These are phyloP conservation scores for Nepenthes alata DNA, from an alignment of 179 eudicot species.

Conservation along the genomic window DNA sequence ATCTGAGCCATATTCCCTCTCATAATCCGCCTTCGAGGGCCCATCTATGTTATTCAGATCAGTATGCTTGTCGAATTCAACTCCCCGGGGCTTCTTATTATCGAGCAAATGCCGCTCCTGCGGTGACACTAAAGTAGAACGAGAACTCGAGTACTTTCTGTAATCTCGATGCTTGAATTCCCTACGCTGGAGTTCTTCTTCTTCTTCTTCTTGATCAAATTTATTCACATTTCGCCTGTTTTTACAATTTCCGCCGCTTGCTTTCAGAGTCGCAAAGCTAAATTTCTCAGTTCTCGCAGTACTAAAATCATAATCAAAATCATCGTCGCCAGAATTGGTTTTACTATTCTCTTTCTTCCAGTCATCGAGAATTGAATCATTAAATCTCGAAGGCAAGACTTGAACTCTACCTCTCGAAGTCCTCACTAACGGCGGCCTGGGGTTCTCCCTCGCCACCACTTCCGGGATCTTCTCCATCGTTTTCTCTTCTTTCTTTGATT, in stretches of 20 bases:
- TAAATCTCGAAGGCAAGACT: conserved; percentile 82
- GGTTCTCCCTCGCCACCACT: conserved; percentile 16
- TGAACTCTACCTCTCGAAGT: conserved; percentile 88
- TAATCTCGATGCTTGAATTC: conserved; percentile 12
- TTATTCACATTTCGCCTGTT: conserved; percentile 21
- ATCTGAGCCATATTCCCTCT: conserved; percentile 13
- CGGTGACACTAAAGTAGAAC: conserved; percentile 19
- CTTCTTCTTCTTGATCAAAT: conserved; percentile 29
- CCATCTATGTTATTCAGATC: conserved; percentile 15
- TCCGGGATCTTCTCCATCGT: conserved; percentile 11
- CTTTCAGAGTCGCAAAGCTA: conserved; percentile 18
- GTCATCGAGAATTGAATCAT: conserved; percentile 84
- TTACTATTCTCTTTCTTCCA: conserved; percentile 85
- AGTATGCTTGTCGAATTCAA: conserved; percentile 15
- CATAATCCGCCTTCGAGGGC: conserved; percentile 7
- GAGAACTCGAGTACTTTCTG: conserved; percentile 25
- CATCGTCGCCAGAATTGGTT: conserved; percentile 9
- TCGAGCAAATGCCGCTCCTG: conserved; percentile 29
- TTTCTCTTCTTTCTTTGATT: conserved; percentile 13
- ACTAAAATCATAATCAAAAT: conserved; percentile 8
- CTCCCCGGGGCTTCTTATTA: conserved; percentile 16
- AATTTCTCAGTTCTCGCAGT: conserved; percentile 24
- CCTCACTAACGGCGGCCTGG: conserved; percentile 66
- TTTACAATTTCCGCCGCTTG: conserved; percentile 9
- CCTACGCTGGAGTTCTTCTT: conserved; percentile 15